phyloP scores from a whole-genome alignment of 768 basidiomycete genomes.

The Pulveroboletus sp. region DNA sequence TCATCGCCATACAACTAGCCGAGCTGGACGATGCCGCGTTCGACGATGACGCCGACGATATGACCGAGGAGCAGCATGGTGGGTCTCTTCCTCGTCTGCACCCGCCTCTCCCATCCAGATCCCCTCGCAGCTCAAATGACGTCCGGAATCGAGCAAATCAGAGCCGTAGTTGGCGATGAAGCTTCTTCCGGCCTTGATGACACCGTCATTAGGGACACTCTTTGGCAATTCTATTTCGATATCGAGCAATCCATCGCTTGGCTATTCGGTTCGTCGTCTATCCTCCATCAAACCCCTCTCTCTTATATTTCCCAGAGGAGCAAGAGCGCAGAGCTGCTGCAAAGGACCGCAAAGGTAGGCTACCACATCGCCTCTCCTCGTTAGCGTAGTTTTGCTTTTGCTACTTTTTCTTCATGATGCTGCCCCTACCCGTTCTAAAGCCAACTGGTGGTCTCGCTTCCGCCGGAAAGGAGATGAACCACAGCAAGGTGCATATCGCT shows the following conservation, averaged over 20 bases:
- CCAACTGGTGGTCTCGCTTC: constrained; percentile 33
- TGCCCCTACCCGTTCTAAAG: constrained; percentile 26
- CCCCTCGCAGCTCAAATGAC: constrained; percentile 56
- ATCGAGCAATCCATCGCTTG: constrained; percentile 70
- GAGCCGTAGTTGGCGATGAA: constrained; percentile 61
- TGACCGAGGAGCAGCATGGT: constrained; percentile 85
- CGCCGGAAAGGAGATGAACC: constrained; percentile 33
- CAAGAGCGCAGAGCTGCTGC: constrained; percentile 57
- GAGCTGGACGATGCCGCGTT: constrained; percentile 81
- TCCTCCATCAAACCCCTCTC: neutral
- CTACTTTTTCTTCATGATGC: constrained; percentile 30
- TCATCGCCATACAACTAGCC: constrained; percentile 40
- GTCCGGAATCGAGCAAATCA: constrained; percentile 63
- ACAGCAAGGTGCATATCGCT: constrained; percentile 57
- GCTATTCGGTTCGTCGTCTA: constrained; percentile 56
- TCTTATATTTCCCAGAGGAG: constrained; percentile 48
- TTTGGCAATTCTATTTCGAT: constrained; percentile 90
- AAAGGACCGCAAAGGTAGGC: constrained; percentile 84
- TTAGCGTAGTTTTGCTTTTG: constrained; percentile 35
- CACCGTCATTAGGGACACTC: constrained; percentile 63
- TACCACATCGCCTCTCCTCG: constrained; percentile 19
- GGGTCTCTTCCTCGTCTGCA: constrained; percentile 11
- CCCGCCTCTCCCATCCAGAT: constrained; percentile 6
- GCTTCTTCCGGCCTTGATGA: constrained; percentile 67
- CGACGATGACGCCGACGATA: constrained; percentile 72